Base-by-base conservation (phyloP, 352 stramenopile genomes). In the Saprolegnia parasitica region DNA sequence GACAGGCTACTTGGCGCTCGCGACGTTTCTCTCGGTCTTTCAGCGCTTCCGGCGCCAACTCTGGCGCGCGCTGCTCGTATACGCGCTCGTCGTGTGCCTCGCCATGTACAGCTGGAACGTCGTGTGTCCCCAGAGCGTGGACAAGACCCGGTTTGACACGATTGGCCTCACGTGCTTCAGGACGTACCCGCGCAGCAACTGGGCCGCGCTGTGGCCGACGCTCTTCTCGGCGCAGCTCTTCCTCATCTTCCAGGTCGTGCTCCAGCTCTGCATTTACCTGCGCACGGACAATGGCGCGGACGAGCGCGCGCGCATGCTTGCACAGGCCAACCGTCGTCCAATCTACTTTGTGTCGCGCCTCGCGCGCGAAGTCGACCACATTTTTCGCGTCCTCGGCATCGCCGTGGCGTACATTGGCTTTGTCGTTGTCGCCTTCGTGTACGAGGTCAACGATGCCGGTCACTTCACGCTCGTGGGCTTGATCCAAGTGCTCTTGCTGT, bases 211-310 rank as follows among this genome's bases (percentile, higher is more conserved):
- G 37, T 95, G 81, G 81, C 87, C 87, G 21, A 95, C 87, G 1
- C 71, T 95, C 0, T 95, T 93, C 68, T 90, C 74, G 23, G 84
- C 86, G 0, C 87, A 95, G 56, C 74, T 95, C 32, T 64, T 92
- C 11, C 89, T 95, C 56, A 93, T 95, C 35, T 77, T 90, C n/a
- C 84, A 93, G 66, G 57, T 93, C 11, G 84, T 95, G n/a, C 91
- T 95, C 56, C 87, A 95, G 73, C 76, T 95, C n/a, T 84, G 92
- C 62, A 89, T 95, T 10, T 93, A 95, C 56, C 82, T 91, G 18
- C 74, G 81, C 0, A 91, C 90, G 45, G 87, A 81, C 15, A 75
- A 86, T 21, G 83, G 76, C 0, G 90, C 89, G 45, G 74, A 91
- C 21, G 80, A 92, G 60, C 80, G 83, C 0, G 75, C 90, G 23